Evolutionary conservation across 306 rosid species (phyloP).

Genomic region (Prunus kanzakura): DNA sequence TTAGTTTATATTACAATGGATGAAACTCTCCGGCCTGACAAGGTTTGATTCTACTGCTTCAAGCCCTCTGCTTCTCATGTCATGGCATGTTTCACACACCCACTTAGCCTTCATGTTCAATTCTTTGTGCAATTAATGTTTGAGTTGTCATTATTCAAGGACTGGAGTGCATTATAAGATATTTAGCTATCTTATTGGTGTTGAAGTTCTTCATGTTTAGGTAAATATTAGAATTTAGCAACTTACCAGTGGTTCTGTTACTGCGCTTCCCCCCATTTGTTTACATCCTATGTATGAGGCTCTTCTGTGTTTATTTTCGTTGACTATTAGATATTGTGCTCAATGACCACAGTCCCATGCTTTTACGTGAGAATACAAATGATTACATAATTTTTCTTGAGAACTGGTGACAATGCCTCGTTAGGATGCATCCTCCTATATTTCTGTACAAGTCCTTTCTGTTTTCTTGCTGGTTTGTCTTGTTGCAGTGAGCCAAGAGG

Average conservation of each 20-base stretch:
- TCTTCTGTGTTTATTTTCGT: neutral
- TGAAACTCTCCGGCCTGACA: constrained; percentile 79
- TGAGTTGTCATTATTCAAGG: neutral
- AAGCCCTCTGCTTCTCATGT: neutral
- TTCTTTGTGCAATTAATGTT: neutral
- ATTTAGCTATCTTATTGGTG: neutral
- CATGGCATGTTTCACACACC: neutral
- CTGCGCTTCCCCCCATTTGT: neutral
- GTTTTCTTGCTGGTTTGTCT: neutral
- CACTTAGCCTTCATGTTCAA: neutral
- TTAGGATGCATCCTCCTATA: neutral
- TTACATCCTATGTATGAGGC: neutral
- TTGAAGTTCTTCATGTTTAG: neutral
- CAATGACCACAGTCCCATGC: neutral
- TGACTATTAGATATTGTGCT: neutral
- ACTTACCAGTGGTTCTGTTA: neutral
- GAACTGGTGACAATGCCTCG: neutral
- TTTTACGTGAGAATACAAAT: neutral
- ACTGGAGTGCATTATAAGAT: neutral
- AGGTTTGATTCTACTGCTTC: constrained; percentile 43
- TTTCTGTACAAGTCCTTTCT: neutral
- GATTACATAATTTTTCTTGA: neutral
- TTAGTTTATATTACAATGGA: constrained; percentile 83
- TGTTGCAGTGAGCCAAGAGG: neutral
- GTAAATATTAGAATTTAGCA: neutral